These are phyloP conservation scores for Trametes pubescens DNA, from an alignment of 1,284 basidiomycete species.

Conservation along the genomic window DNA sequence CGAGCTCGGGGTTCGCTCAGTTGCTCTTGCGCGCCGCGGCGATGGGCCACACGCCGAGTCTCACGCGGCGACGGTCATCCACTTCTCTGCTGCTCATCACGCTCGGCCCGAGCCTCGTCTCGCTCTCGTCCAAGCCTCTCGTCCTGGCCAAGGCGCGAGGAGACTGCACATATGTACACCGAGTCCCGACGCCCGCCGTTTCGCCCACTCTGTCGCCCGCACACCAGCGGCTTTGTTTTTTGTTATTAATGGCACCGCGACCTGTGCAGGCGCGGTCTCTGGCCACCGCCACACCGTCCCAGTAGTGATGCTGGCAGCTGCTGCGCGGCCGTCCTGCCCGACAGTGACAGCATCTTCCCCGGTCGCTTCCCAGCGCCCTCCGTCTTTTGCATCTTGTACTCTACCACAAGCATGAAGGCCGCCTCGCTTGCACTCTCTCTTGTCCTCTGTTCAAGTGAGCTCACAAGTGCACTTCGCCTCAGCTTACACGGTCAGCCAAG, in stretches of 20 bases:
- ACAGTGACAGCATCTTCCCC: constrained; percentile 11
- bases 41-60: background rate
- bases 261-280: constrained; percentile 19
- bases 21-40: background rate
- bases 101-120: background rate
- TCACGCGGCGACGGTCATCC: constrained; percentile 12
- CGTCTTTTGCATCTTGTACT: constrained; percentile 1
- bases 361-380: background rate
- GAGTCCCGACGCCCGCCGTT: background rate
- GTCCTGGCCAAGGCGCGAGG: background rate
- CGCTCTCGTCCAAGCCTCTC: background rate
- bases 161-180: background rate
- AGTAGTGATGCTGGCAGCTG: constrained; percentile 8
- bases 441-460: constrained; percentile 31
- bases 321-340: constrained; percentile 13
- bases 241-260: constrained; percentile 3
- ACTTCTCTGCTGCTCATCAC: background rate
- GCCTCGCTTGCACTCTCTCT: constrained; percentile 28
- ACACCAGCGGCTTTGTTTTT: constrained; percentile 13
- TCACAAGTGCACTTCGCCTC: constrained; percentile 36
- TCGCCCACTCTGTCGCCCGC: background rate
- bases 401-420: constrained; percentile 33
- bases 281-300: constrained; percentile 17
- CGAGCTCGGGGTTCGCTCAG: background rate
- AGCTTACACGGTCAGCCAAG: constrained; percentile 30